These are phyloP conservation scores for Fusarium drepaniforme DNA, from an alignment of 2,329 filamentous ascomycete species.

Conservation along the genomic window DNA sequence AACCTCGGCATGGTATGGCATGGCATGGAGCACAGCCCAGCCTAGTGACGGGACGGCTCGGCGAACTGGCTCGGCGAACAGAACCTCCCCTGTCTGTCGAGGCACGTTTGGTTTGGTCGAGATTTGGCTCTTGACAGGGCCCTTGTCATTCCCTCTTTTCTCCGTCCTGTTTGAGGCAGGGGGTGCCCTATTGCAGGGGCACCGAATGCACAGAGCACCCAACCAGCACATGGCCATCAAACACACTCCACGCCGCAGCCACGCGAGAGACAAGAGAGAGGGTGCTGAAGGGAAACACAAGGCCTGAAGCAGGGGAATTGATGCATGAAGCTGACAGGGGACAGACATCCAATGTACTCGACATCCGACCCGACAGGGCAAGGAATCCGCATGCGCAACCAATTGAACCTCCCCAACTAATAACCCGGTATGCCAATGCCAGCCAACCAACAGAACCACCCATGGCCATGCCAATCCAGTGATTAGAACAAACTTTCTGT, in stretches of 20 bases:
- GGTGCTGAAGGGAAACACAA: constrained; percentile 4
- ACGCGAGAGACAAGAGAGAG: constrained; percentile 12
- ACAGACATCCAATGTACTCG: background rate
- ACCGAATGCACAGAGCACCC: constrained; percentile 4
- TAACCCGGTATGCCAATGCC: constrained; percentile 14
- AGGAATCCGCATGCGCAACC: constrained; percentile 20
- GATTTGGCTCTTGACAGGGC: background rate
- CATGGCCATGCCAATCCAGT: constrained; percentile 6
- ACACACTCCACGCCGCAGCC: constrained; percentile 21
- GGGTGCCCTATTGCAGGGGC: background rate
- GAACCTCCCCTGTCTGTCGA: constrained; percentile 17
- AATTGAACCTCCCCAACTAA: constrained; percentile 18
- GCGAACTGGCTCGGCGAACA: constrained; percentile 26
- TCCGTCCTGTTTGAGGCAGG: constrained; percentile 6
- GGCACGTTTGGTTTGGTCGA: constrained; percentile 22
- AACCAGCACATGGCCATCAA: constrained; percentile 25
- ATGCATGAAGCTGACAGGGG: constrained; percentile 18
- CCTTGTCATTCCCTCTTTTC: constrained; percentile 20
- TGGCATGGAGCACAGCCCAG: background rate
- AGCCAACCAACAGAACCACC: constrained; percentile 21
- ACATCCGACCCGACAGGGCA: constrained; percentile 8
- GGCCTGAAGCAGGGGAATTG: background rate
- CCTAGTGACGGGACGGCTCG: constrained; percentile 20
- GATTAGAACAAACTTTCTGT: background rate
- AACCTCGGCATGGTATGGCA: constrained; percentile 15